phyloP scores from a whole-genome alignment of 257 asterid genomes.

The Verbascum thapsus region DNA sequence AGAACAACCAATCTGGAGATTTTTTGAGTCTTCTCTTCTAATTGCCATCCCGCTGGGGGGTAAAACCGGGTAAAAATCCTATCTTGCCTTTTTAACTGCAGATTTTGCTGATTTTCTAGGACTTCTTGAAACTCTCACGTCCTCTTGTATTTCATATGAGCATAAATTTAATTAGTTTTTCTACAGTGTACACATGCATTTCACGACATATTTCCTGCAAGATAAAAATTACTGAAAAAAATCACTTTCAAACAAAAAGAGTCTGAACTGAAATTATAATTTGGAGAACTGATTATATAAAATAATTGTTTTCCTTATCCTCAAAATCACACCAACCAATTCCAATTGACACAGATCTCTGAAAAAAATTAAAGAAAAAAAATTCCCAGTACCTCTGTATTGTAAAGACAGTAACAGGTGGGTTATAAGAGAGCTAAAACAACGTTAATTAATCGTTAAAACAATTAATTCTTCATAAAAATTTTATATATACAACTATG shows the following conservation, averaged over 20 bases:
- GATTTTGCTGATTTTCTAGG: neutral
- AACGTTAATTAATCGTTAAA: neutral
- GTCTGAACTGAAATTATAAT: neutral
- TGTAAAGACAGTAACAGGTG: slow-evolving; percentile 2
- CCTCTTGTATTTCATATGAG: neutral
- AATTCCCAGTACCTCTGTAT: slow-evolving; percentile 1
- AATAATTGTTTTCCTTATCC: neutral
- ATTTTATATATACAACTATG: slow-evolving; percentile 4
- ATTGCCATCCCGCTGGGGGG: slow-evolving; percentile 46
- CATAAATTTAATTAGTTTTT: slow-evolving; percentile 1
- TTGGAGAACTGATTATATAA: neutral
- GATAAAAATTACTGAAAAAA: slow-evolving; percentile 6
- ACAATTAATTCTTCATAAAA: slow-evolving; percentile 18
- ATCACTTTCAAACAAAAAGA: slow-evolving; percentile 11
- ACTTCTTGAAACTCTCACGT: neutral
- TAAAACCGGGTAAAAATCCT: slow-evolving; percentile 41
- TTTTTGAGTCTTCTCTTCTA: slow-evolving; percentile 37
- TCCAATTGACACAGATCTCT: slow-evolving; percentile 42
- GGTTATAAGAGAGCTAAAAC: slow-evolving; percentile 7
- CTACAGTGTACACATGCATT: slow-evolving; percentile 32
- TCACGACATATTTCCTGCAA: slow-evolving; percentile 24
- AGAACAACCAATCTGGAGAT: slow-evolving; percentile 36
- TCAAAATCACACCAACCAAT: slow-evolving; percentile 21
- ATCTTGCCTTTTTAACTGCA: slow-evolving; percentile 25
- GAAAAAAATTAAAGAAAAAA: slow-evolving; percentile 3